Percentiles rank a stretch among this genome's conserved stretches.
Evolutionary conservation across 2,329 filamentous ascomycete species (phyloP).

Genomic region (Calonectria pseudoreteaudii): DNA sequence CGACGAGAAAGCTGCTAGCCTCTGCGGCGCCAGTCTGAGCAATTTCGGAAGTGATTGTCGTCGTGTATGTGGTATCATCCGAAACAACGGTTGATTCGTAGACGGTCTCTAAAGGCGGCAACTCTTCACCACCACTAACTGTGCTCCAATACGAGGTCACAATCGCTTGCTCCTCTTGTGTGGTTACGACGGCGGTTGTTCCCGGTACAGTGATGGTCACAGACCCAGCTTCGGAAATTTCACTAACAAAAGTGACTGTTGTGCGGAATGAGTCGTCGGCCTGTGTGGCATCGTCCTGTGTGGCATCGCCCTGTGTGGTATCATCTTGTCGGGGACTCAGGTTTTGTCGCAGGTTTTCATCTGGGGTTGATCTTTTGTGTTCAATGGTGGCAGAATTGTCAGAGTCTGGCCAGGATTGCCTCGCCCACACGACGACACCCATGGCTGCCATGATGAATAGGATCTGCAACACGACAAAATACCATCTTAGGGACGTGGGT

Average conservation of each 20-base stretch:
- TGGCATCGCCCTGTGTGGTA: background rate
- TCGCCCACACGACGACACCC: constrained; percentile 39
- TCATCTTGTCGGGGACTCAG: background rate
- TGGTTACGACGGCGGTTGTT: background rate
- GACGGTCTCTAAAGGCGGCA: background rate
- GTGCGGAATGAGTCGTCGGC: background rate
- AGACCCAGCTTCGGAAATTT: background rate
- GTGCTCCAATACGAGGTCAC: background rate
- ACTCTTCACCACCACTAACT: background rate
- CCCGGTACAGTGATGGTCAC: background rate
- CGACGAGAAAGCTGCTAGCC: background rate
- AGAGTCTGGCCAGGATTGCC: constrained; percentile 37
- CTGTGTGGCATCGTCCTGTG: no score
- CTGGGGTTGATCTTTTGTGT: constrained; percentile 15
- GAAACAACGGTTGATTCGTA: background rate
- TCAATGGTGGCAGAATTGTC: constrained; percentile 36
- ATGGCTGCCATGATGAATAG: constrained; percentile 30
- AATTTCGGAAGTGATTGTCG: background rate
- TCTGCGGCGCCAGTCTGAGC: background rate
- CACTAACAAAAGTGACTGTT: background rate
- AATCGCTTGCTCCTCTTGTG: background rate
- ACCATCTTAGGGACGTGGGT: constrained; percentile 41
- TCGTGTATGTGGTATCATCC: background rate
- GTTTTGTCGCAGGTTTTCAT: background rate
- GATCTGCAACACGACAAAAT: constrained; percentile 36